A percentile compares a stretch with the other conserved stretches of the same genome.
Evolutionary conservation across 2,329 filamentous ascomycete genomes (phyloP).

Genomic region (Phoma herbarum): DNA sequence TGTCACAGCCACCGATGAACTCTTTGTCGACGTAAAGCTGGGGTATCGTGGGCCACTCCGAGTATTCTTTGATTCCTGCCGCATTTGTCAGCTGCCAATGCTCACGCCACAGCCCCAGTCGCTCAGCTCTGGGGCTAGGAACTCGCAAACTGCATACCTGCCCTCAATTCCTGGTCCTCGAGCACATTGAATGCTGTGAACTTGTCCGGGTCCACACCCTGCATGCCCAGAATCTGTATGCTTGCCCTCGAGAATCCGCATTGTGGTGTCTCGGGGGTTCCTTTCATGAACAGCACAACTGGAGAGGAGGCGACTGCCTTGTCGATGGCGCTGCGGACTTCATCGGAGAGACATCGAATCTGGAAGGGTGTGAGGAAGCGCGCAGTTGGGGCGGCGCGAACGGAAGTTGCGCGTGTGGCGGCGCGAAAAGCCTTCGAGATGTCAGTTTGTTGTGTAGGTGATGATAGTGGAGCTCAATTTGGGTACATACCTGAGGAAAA

Average conservation of each 20-base stretch:
- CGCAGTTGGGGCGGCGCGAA: conserved; percentile 47
- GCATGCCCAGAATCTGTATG: conserved; percentile 93
- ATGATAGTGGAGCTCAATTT: neutral
- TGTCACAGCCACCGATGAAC: conserved; percentile 97
- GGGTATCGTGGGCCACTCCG: conserved; percentile 98
- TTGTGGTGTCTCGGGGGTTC: conserved; percentile 92
- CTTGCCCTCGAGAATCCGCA: conserved; percentile 95
- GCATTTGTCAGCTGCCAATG: conserved; percentile 25
- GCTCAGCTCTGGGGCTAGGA: neutral
- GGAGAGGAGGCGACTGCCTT: conserved; percentile 87
- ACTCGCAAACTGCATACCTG: conserved; percentile 63
- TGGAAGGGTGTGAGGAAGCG: conserved; percentile 58
- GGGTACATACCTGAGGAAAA: conserved; percentile 44
- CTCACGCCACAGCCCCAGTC: neutral
- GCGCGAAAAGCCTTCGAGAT: conserved; percentile 45
- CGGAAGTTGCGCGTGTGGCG: conserved; percentile 40
- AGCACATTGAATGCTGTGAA: conserved; percentile 99
- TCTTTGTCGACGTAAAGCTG: conserved; percentile 96
- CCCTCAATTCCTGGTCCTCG: conserved; percentile 85
- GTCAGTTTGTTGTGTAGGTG: conserved; percentile 15
- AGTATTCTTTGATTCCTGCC: conserved; percentile 96
- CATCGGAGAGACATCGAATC: conserved; percentile 78
- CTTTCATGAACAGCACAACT: conserved; percentile 99
- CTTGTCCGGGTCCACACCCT: conserved; percentile 93
- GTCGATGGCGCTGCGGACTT: conserved; percentile 85